Percentiles rank a stretch among this genome's conserved stretches.
These are phyloP conservation scores for Phytophthora tentaculata DNA, from an alignment of 352 stramenopile genomes.

Conservation along the genomic window DNA sequence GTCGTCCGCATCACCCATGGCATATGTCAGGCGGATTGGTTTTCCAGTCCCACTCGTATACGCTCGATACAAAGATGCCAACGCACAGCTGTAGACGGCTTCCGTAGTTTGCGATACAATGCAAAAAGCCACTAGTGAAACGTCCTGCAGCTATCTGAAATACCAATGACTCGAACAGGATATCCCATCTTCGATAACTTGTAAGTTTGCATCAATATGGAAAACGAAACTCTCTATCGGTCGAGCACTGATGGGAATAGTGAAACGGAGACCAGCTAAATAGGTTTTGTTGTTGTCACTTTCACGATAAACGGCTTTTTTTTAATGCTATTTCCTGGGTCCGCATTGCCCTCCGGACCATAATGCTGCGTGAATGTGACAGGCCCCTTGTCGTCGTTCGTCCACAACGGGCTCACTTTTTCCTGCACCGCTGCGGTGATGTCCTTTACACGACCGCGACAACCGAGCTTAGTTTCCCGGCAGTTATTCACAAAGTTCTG, in stretches of 20 bases:
- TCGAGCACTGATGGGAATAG: background rate
- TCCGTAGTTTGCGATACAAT: conserved; percentile 11
- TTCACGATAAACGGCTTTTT: conserved; percentile 3
- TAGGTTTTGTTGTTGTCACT: conserved; percentile 9
- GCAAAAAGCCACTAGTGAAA: conserved; percentile 33
- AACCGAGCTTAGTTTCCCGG: background rate
- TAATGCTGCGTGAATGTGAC: conserved; percentile 2
- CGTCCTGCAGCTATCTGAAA: conserved; percentile 17
- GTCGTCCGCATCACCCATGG: background rate
- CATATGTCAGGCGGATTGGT: background rate
- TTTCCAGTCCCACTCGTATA: background rate
- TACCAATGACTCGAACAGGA: conserved; percentile 24
- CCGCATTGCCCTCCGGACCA: background rate
- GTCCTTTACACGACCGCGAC: background rate
- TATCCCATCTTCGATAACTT: conserved; percentile 22
- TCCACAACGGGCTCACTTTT: background rate
- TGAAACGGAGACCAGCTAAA: too few relatives aligned
- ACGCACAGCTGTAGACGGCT: background rate
- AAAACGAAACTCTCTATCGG: background rate
- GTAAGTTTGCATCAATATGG: conserved; percentile 27
- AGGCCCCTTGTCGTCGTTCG: background rate
- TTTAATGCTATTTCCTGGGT: conserved; percentile 5
- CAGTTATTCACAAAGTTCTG: conserved; percentile 8
- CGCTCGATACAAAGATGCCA: background rate
- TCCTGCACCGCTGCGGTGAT: background rate